These are phyloP conservation scores for Leucocoprinus leucothites DNA, from an alignment of 768 basidiomycete species.

Conservation along the genomic window DNA sequence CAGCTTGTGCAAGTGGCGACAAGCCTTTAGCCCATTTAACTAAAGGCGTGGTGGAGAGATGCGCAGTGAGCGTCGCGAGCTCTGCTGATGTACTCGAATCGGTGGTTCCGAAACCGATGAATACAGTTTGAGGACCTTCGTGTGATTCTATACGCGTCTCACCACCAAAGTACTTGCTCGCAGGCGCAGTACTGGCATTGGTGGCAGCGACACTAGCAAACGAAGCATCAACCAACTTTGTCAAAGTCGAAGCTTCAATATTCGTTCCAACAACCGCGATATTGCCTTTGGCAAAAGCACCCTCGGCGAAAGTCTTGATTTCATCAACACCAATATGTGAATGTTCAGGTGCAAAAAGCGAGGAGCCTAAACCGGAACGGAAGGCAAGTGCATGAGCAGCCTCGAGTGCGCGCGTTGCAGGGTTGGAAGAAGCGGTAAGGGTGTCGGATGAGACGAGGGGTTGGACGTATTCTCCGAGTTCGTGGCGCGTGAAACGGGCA, in stretches of 20 bases:
- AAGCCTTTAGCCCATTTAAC: slow-evolving; percentile 85
- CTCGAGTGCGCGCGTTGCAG: slow-evolving; percentile 75
- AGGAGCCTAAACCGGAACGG: slow-evolving; percentile 89
- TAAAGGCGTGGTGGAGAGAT: slow-evolving; percentile 74
- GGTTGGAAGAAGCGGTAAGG: slow-evolving; percentile 52
- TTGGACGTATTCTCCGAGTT: slow-evolving; percentile 71
- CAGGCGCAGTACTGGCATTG: slow-evolving; percentile 29
- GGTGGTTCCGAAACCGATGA: slow-evolving; percentile 85
- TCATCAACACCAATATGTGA: slow-evolving; percentile 60
- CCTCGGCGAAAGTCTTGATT: slow-evolving; percentile 69
- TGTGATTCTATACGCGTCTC: slow-evolving; percentile 69
- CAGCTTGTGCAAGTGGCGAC: slow-evolving; percentile 60
- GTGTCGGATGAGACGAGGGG: slow-evolving; percentile 73
- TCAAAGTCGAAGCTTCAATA: slow-evolving; percentile 68
- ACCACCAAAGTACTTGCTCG: slow-evolving; percentile 71
- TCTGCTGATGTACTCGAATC: slow-evolving; percentile 57
- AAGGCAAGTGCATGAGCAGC: slow-evolving; percentile 89
- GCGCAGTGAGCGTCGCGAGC: slow-evolving; percentile 74
- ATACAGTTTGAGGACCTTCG: slow-evolving; percentile 67
- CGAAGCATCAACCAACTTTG: slow-evolving; percentile 68
- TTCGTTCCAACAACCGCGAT: slow-evolving; percentile 87
- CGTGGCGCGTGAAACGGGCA: slow-evolving; percentile 76
- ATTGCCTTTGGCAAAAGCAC: slow-evolving; percentile 75
- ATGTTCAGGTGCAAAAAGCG: slow-evolving; percentile 81
- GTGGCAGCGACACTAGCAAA: slow-evolving; percentile 46